phyloP scores from a whole-genome alignment of 148 eudicot genomes.

The Camellia japonica region DNA sequence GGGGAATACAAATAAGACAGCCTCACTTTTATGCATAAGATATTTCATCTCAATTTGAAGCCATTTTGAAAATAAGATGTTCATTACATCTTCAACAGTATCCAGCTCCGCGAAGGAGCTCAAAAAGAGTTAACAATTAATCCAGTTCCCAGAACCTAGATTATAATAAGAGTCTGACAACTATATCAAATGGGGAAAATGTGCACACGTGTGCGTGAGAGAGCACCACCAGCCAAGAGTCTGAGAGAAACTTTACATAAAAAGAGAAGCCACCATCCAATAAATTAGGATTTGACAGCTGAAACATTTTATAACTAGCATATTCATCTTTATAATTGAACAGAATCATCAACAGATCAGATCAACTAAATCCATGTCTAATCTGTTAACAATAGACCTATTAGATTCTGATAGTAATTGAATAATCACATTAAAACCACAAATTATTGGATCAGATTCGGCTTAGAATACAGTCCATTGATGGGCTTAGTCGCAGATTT shows the following conservation, averaged over 20 bases:
- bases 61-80: background rate
- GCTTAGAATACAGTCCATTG: background rate
- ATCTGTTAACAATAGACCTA: background rate
- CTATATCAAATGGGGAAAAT: background rate
- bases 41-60: background rate
- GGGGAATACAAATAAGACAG: background rate
- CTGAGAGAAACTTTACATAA: background rate
- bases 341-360: background rate
- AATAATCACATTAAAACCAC: background rate
- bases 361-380: background rate
- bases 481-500: background rate
- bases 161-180: background rate
- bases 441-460: background rate
- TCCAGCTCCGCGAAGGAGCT: background rate
- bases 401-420: background rate
- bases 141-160: background rate
- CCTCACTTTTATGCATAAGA: background rate
- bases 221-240: background rate
- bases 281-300: too few relatives aligned
- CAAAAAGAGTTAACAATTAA: background rate
- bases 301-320: too few relatives aligned
- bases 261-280: too few relatives aligned
- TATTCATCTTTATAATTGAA: too few relatives aligned
- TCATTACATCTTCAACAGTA: background rate
- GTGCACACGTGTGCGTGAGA: too few relatives aligned